Evolutionary conservation across 495 filamentous ascomycete species (phyloP).

Genomic region (Schizothecium vesticola): DNA sequence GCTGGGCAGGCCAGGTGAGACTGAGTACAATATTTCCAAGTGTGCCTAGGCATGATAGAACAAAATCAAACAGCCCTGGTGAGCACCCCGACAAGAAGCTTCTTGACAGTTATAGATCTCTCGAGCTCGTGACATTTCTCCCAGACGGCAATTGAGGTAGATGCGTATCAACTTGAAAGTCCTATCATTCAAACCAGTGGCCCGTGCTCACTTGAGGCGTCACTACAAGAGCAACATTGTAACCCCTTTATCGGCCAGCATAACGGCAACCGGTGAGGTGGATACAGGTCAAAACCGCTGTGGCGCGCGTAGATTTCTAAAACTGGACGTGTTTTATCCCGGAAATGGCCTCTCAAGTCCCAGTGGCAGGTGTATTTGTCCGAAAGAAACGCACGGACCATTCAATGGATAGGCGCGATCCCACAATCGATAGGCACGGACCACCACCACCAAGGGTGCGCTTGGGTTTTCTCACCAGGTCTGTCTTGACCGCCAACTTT

Average conservation of each 20-base stretch:
- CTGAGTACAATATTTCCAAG: background rate
- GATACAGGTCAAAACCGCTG: background rate
- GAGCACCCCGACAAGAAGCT: too few relatives aligned
- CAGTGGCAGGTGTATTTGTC: background rate
- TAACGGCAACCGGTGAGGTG: background rate
- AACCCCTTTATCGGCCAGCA: background rate
- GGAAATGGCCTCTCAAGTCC: background rate
- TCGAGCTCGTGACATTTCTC: background rate
- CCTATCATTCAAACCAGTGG: background rate
- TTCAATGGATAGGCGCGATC: background rate
- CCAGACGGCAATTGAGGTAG: background rate
- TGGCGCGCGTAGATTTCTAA: too few relatives aligned
- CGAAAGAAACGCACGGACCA: background rate
- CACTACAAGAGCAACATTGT: background rate
- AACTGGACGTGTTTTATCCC: background rate
- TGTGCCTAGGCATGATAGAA: background rate
- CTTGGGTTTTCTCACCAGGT: background rate
- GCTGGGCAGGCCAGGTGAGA: too few relatives aligned
- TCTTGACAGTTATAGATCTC: background rate
- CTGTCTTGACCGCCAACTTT: constrained; percentile 28
- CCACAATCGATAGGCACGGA: background rate
- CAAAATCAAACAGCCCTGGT: background rate
- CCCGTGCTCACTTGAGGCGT: background rate
- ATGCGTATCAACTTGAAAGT: background rate
- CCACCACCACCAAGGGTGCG: background rate